phyloP scores from a whole-genome alignment of 345 rosid genomes.

The Sisymbrium irio region DNA sequence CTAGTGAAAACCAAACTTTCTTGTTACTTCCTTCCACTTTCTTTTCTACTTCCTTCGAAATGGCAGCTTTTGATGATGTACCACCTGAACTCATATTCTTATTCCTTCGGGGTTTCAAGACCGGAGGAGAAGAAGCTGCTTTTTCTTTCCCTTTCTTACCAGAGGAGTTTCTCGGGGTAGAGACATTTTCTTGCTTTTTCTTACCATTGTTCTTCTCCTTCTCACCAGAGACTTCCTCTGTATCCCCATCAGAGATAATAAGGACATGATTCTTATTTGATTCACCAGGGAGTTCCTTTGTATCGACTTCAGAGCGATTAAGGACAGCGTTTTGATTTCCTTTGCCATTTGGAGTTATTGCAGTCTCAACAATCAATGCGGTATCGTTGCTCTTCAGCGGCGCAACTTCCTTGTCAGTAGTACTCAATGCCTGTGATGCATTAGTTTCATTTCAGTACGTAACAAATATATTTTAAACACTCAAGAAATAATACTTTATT shows the following conservation, averaged over 20 bases:
- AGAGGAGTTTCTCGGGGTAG: not conserved
- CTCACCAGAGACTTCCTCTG: not conserved
- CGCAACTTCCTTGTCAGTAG: not conserved
- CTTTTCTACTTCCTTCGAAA: not conserved
- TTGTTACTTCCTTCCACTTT: not conserved
- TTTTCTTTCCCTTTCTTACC: not conserved
- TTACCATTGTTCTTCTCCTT: not conserved
- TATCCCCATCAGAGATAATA: not conserved
- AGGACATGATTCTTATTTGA: not conserved
- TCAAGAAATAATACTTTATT: not conserved
- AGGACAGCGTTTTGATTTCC: not conserved
- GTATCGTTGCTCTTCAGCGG: not conserved
- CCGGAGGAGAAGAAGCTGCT: not conserved
- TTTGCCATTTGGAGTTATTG: not conserved
- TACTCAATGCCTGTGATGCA: conserved; percentile 11
- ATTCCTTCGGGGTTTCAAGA: not conserved
- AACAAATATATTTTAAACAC: not conserved
- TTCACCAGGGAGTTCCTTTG: not conserved
- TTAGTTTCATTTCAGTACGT: not conserved
- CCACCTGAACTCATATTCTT: not conserved
- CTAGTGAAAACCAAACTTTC: conserved; percentile 10
- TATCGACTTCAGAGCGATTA: not conserved
- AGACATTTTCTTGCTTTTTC: not conserved
- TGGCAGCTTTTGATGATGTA: not conserved
- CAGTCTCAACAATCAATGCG: not conserved